These are phyloP conservation scores for Leishmania guyanensis DNA, from an alignment of 208 protist species.

Conservation along the genomic window DNA sequence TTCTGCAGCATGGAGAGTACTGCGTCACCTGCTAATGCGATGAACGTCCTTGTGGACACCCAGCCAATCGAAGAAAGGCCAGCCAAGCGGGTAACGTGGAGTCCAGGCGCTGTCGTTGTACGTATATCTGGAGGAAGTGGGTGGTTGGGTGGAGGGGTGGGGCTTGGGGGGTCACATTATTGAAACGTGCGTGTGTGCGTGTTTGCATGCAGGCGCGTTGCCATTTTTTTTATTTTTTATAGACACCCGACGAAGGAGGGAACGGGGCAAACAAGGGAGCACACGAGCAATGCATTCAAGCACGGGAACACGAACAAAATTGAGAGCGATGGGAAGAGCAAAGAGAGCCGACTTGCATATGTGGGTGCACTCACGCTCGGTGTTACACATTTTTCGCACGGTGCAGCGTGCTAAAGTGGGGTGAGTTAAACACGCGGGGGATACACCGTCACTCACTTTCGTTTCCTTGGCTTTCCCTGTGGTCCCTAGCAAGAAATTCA, in stretches of 20 bases:
- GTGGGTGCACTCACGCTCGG: background rate
- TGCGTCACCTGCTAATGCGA: background rate
- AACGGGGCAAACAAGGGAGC: too few species aligned
- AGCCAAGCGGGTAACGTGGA: background rate
- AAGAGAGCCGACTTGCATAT: background rate
- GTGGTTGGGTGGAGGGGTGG: background rate
- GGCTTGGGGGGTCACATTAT: background rate
- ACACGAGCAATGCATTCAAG: background rate
- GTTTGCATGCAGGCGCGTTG: background rate
- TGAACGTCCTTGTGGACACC: background rate
- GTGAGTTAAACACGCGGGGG: background rate
- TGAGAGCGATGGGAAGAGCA: background rate
- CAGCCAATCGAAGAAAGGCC: background rate
- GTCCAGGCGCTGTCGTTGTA: background rate
- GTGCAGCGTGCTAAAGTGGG: background rate
- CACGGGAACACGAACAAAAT: too few species aligned
- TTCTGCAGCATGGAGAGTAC: slow-evolving; percentile 40
- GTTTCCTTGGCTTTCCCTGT: background rate
- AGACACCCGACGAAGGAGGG: background rate
- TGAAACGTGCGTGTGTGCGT: background rate
- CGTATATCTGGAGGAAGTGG: background rate
- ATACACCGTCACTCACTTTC: background rate
- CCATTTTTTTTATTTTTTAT: background rate
- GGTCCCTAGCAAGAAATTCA: background rate
- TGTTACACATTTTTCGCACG: background rate